These are phyloP conservation scores for Cercospora beticola DNA, from an alignment of 2,329 filamentous ascomycete genomes.

Conservation along the genomic window DNA sequence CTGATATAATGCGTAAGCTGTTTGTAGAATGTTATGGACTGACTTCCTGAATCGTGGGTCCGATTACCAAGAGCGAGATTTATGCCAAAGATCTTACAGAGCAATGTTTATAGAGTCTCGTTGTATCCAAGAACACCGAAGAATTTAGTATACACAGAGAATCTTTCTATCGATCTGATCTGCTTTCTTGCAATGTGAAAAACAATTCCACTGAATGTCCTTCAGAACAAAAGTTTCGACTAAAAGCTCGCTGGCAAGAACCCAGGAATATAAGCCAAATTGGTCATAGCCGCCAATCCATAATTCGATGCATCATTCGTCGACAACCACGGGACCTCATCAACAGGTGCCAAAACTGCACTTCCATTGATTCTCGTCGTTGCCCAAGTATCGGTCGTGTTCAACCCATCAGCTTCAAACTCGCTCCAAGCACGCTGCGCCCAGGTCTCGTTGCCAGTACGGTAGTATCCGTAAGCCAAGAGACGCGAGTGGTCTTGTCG, in stretches of 20 bases:
- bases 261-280: constrained; percentile 45
- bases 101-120: no score
- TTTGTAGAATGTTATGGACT: no score
- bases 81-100: no score
- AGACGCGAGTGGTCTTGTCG: constrained; percentile 60
- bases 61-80: no score
- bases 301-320: constrained; percentile 60
- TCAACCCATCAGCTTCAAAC: constrained; percentile 50
- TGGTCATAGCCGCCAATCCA: constrained; percentile 58
- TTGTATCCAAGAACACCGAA: no score
- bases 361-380: constrained; percentile 46
- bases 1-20: no score
- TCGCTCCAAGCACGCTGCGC: constrained; percentile 56
- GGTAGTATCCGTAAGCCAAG: constrained; percentile 54
- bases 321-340: constrained; percentile 58
- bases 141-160: no score
- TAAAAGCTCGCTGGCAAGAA: constrained; percentile 6
- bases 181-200: no score
- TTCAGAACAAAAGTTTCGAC: neutral
- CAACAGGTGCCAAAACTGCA: constrained; percentile 49
- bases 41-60: no score
- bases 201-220: no score
- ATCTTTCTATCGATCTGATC: no score
- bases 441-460: constrained; percentile 48
- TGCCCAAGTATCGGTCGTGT: constrained; percentile 36